Conservation (phyloP, 2,329 filamentous ascomycete genomes). For the Davidsoniella neocaledoniae region DNA sequence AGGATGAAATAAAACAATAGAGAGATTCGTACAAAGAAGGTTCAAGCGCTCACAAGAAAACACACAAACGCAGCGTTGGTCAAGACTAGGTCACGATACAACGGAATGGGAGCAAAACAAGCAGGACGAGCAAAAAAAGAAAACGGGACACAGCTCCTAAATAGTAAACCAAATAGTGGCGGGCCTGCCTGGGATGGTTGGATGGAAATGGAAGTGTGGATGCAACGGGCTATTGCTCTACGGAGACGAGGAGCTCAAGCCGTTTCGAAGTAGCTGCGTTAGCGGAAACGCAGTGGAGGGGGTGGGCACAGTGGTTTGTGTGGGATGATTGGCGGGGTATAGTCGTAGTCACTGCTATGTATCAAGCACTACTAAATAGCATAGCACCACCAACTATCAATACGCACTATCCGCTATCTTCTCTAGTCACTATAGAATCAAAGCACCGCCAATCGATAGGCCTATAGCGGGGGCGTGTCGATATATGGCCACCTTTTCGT, state of each 20-base stretch:
- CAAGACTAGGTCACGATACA: constrained; percentile 7
- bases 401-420: no score
- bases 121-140: constrained; percentile 1
- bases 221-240: neutral
- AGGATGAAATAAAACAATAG: constrained; percentile 13
- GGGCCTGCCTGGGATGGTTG: neutral
- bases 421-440: no score
- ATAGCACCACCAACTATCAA: no score
- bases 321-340: no score
- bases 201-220: constrained; percentile 8
- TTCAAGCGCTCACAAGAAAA: constrained; percentile 11
- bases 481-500: neutral
- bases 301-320: no score
- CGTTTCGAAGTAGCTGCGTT: neutral
- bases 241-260: no score
- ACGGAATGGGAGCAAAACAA: constrained; percentile 7
- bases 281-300: neutral
- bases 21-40: constrained; percentile 7
- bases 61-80: constrained; percentile 4
- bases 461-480: no score
- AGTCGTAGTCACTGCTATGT: no score
- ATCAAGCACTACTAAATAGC: no score
- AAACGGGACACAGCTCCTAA: neutral
- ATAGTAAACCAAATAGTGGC: neutral
- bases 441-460: no score